phyloP scores from a whole-genome alignment of 257 asterid genomes.

The Linderniella brevidens region DNA sequence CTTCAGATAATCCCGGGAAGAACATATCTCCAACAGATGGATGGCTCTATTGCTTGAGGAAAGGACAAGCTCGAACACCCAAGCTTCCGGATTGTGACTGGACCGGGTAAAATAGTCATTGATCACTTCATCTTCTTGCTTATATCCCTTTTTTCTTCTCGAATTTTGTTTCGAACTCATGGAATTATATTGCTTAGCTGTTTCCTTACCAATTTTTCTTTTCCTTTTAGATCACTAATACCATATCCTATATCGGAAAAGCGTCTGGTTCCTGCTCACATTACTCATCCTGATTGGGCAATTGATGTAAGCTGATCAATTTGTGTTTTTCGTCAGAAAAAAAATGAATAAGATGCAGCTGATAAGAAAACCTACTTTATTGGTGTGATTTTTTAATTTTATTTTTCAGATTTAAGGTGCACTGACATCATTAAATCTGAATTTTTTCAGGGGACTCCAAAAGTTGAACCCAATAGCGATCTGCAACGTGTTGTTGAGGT shows the following conservation, averaged over 20 bases:
- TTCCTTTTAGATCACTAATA: conserved; percentile 36
- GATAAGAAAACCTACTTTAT: no score
- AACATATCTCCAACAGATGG: conserved; percentile 34
- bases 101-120: conserved; percentile 50
- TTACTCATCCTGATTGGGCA: conserved; percentile 96
- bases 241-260: conserved; percentile 70
- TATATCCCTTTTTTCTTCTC: not conserved
- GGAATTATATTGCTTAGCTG: not conserved
- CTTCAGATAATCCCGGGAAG: conserved; percentile 23
- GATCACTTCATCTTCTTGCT: not conserved
- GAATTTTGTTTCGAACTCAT: not conserved
- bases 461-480: conserved; percentile 82
- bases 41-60: conserved; percentile 84
- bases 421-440: conserved; percentile 4
- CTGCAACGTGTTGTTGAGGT: conserved; percentile 93
- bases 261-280: conserved; percentile 56
- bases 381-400: no score
- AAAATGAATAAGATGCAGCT: no score
- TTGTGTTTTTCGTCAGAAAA: no score
- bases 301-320: conserved; percentile 47
- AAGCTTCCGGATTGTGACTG: conserved; percentile 80
- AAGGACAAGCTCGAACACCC: conserved; percentile 67
- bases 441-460: conserved; percentile 64
- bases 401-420: conserved; percentile 3
- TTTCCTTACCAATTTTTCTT: not conserved